Base-by-base conservation (phyloP, 208 protist species). In the Vickermania spadyakhi region DNA sequence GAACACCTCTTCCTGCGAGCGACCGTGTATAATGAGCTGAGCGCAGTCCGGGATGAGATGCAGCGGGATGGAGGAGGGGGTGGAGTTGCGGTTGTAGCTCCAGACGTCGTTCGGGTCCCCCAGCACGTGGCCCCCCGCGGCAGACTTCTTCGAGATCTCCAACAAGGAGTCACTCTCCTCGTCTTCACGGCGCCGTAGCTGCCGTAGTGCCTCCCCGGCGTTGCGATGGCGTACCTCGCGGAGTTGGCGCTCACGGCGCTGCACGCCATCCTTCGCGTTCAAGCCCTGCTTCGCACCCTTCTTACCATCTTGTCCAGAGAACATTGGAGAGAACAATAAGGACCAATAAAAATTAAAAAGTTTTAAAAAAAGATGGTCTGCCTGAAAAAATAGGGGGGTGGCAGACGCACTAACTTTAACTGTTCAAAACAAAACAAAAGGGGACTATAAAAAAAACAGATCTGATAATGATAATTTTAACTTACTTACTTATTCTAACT, bases 231-330 rank as follows among this genome's bases (percentile, higher is more conserved):
- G 80, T 60, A 88, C 67, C 7, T 66, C 78, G 51, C 84, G 78
- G 56, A 86, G 73, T 58, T 86, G 72, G 5, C 77, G 68, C 64
- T 91, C 77, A 25, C 81, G 84, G 7, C 81, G 84, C 70, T 86
- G 79, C 3, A 73, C 72, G 21, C 80, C 84, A 3, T 64, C 73
- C 31, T 85, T 81, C n/a, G 68, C 65, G 31, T 75, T 72, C 26
- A 83, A 57, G 56, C 68, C 66, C 66, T 87, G 70, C 72, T 91
- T 91, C 11, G 73, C 80, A 22, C 68, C 69, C 57, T 70, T 72
- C 30, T 69, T 68, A 4, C 74, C 70, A 29, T 70, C 68, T 53
- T 84, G 77, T 23, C 69, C 65, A 49, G 55, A 59, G 64, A 74
- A 79, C 77, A 84, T 79, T 14, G 41, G 41, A 21, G 18, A 18